Percentiles rank a stretch among this genome's conserved stretches.
Conservation (phyloP, 2,329 filamentous ascomycete genomes). For the Dothidotthia symphoricarpi region DNA sequence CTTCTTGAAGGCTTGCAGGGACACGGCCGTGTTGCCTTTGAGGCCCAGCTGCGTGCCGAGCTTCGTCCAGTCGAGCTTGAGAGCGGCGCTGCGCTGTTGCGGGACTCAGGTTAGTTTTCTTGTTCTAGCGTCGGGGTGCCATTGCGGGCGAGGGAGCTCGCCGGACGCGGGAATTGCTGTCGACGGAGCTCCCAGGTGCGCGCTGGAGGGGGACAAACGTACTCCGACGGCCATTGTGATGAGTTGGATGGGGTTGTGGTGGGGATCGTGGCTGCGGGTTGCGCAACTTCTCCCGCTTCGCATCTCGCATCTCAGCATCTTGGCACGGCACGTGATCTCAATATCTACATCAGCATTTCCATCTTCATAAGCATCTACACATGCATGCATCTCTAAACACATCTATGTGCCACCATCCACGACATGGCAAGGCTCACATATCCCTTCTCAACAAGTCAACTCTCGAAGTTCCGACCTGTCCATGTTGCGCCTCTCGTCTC, state of each 20-base stretch:
- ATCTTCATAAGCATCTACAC: no score
- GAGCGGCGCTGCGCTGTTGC: conserved; percentile 87
- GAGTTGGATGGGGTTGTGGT: conserved; percentile 38
- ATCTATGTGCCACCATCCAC: no score
- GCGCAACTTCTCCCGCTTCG: conserved; percentile 8
- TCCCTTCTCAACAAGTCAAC: no score
- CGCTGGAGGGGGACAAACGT: conserved; percentile 27
- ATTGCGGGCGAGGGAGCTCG: conserved; percentile 26
- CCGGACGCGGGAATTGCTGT: conserved; percentile 36
- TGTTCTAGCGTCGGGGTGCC: conserved; percentile 15
- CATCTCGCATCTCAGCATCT: not conserved
- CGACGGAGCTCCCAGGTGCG: conserved; percentile 19
- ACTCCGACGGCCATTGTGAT: conserved; percentile 48
- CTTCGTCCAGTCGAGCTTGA: conserved; percentile 99
- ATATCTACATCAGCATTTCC: no score
- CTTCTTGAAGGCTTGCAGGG: conserved; percentile 97
- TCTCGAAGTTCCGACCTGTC: no score
- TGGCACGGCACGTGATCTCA: no score
- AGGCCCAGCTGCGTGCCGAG: conserved; percentile 92
- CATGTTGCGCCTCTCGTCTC: no score
- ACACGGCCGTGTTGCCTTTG: conserved; percentile 86
- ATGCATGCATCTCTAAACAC: no score
- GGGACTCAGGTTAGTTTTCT: conserved; percentile 34
- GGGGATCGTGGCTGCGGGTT: conserved; percentile 15
- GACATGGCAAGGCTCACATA: no score